Evolutionary conservation across 2,329 filamentous ascomycete species (phyloP), one percentile per base, ranked within the genome.

Genomic region (Westerdykella sp.): DNA sequence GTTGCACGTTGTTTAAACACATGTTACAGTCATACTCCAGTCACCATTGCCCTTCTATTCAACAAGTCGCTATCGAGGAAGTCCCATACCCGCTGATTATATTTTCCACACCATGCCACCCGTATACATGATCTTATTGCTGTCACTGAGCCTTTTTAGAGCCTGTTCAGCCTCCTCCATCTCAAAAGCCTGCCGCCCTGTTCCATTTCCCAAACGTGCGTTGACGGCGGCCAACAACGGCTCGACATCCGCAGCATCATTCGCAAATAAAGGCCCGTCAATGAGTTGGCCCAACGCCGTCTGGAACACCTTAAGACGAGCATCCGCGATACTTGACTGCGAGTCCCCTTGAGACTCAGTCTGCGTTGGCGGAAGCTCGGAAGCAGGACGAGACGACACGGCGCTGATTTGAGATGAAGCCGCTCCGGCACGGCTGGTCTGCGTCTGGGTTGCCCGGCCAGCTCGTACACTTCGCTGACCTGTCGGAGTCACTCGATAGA

Each of bases 191-290:
- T 71, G 67, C 6, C 78, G 77, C 5, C 76, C 69, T n/a, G 69
- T 63, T 6, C 78, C 79, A 4, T 76, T 76, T 12, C 78, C 75
- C 37, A 95, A 56, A 55, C 81, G 80, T 4, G 71, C 72, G 64
- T 98, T 98, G 40, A 98, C 85, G 7, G 86, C 86, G 3, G 76
- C 76, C 14, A 96, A 76, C 25, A 98, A 76, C 21, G 79, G 79
- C 49, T 82, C 79, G 2, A 96, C 77, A 47, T 84, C 77, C 12
- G 89, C 88, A 14, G 83, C 81, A 58, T 97, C 93, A 48, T 94
- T 87, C 25, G 83, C 80, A 63, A 98, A 98, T n/a, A 98, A 68
- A 11, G 80, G 76, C 0, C 85, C 84, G 56, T 84, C 84, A 59
- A 95, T 83, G 42, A 98, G 74, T 56, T 87, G 85, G 18, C 93